These are phyloP conservation scores for Ampelocalamus luodianensis DNA, from an alignment of 176 grass and related monocot species.

Conservation along the genomic window DNA sequence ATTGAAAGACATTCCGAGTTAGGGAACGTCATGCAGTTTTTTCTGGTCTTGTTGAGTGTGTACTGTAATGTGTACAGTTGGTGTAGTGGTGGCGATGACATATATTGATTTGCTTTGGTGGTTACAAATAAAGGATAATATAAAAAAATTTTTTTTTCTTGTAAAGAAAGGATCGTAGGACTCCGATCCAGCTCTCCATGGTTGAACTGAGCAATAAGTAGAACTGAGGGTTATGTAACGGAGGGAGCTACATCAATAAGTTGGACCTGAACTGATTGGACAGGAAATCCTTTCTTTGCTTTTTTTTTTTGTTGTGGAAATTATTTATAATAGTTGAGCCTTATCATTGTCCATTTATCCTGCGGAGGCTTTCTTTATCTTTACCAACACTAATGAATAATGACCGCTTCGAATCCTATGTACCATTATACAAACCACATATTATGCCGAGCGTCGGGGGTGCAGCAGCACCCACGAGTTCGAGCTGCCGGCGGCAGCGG, in stretches of 20 bases:
- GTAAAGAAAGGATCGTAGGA: not conserved
- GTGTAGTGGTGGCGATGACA: not conserved
- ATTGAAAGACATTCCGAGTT: not conserved
- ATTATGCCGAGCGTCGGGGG: not conserved
- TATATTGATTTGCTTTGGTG: not conserved
- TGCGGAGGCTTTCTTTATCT: not conserved
- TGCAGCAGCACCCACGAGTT: not conserved
- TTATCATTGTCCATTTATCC: not conserved
- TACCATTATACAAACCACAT: not conserved
- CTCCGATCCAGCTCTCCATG: constrained; percentile 11
- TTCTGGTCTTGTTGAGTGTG: no score
- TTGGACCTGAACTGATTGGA: constrained; percentile 14
- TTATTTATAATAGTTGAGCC: not conserved
- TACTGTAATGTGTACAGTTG: not conserved
- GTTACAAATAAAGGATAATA: not conserved
- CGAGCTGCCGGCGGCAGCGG: not conserved
- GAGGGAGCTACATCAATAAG: not conserved
- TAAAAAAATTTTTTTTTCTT: not conserved
- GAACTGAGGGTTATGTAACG: no score
- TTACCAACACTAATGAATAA: not conserved
- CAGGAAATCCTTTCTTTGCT: not conserved
- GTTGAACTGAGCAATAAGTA: no score
- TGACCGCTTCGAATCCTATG: not conserved
- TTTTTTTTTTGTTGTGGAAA: not conserved
- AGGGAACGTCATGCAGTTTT: not conserved